Evolutionary conservation across 1,284 basidiomycete species (phyloP).

Genomic region (Papiliotrema flavescens): DNA sequence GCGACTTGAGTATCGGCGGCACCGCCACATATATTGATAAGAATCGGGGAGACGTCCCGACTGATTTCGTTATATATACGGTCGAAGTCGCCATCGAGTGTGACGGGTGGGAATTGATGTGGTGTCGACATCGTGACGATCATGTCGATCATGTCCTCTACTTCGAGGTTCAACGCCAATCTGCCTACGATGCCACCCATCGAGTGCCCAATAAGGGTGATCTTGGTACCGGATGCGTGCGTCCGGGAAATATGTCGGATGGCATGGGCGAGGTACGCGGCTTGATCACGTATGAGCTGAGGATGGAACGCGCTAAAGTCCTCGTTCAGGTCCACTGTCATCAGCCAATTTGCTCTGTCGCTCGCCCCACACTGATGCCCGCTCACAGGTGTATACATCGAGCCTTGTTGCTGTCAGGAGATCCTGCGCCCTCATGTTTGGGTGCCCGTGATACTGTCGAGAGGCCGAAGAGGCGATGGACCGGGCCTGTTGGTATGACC

Average conservation of each 20-base stretch:
- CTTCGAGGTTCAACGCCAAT: conserved; percentile 53
- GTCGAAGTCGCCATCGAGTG: conserved; percentile 72
- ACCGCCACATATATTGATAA: conserved; percentile 88
- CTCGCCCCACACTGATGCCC: neutral
- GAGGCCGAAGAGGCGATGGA: conserved; percentile 89
- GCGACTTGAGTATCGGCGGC: conserved; percentile 88
- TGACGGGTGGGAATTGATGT: conserved; percentile 79
- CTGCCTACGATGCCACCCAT: conserved; percentile 97
- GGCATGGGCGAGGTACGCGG: conserved; percentile 67
- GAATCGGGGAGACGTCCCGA: conserved; percentile 54
- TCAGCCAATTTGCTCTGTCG: neutral
- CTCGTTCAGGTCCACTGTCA: conserved; percentile 88
- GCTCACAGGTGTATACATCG: conserved; percentile 77
- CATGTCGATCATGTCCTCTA: conserved; percentile 57
- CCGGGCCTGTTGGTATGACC: conserved; percentile 88
- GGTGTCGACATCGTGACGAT: conserved; percentile 95
- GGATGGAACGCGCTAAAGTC: conserved; percentile 96
- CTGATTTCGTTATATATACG: conserved; percentile 60
- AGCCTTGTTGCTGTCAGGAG: conserved; percentile 51
- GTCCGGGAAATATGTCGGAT: conserved; percentile 72
- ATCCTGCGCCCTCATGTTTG: conserved; percentile 31
- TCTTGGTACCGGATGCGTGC: conserved; percentile 55
- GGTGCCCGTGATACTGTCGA: conserved; percentile 67
- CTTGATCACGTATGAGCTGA: conserved; percentile 78
- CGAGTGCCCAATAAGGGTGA: conserved; percentile 86